Evolutionary conservation across 768 basidiomycete species (phyloP), one percentile per base, ranked within the genome.

Genomic region (Multifurca ochricompacta): DNA sequence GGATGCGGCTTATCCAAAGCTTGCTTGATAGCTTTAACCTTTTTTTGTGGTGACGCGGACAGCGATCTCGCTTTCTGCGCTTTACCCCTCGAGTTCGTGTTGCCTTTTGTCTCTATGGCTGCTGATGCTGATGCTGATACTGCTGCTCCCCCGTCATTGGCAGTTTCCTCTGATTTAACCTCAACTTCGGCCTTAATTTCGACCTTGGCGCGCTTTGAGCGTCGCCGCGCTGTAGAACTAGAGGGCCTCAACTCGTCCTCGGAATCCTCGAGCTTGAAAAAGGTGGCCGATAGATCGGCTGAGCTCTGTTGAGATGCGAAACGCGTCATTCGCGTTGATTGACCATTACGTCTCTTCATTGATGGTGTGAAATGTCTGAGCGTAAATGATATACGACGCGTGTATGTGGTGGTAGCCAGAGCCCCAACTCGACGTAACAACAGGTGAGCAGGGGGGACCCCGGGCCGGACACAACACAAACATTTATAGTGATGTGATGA

Each of bases 1-100:
- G 85, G 81, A 61, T 91, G 87, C 0, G 89, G 82, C 0, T 67
- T 71, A 3, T 68, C 75, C 19, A 90, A 68, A 1, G 73, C 65
- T 53, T 77, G 76, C 49, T 72, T 75, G n/a, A 85, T 75, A 1
- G 71, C 64, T 63, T 82, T 87, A 2, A 65, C 63, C 65, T 84
- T 87, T n/a, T n/a, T n/a, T 59, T 73, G 73, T 2, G 79, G 75
- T 1, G 73, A 75, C 13, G 63, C 59, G 23, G 61, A 43, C n/a
- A 64, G 45, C 28, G 21, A 7, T 36, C 37, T 43, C 19, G 30
- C 39, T 21, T 30, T 27, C 21, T 51, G 40, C 13, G 28, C 28
- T n/a, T 31, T 49, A 18, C 28, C 14, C 8, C 18, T 28, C 6
- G 51, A 28, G n/a, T n/a, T n/a, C n/a, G n/a, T n/a, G n/a, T n/a